These are phyloP conservation scores for Diutina mesorugosa DNA, from an alignment of 1,139 yeast species.

Conservation along the genomic window DNA sequence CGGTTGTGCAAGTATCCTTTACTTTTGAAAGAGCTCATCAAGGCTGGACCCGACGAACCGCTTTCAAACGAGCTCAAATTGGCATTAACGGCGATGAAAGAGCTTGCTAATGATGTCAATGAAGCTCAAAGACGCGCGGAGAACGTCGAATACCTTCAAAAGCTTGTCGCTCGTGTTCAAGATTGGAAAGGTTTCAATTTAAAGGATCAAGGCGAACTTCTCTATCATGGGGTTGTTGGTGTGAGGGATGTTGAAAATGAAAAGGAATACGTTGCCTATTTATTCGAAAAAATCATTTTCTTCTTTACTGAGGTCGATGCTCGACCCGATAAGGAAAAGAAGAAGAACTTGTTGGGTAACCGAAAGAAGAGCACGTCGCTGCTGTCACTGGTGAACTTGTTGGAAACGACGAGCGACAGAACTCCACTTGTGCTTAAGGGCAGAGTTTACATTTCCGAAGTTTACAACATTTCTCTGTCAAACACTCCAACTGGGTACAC, in stretches of 20 bases:
- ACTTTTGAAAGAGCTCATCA: constrained; percentile 61
- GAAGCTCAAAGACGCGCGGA: constrained; percentile 92
- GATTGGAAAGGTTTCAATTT: constrained; percentile 94
- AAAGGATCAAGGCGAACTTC: constrained; percentile 71
- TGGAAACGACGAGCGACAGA: constrained; percentile 18
- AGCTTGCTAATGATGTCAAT: constrained; percentile 74
- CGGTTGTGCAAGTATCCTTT: constrained; percentile 89
- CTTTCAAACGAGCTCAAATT: constrained; percentile 54
- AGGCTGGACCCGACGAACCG: constrained; percentile 33
- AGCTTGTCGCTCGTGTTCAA: constrained; percentile 56
- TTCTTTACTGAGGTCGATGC: constrained; percentile 44
- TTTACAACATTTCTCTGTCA: constrained; percentile 30
- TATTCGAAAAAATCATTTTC: constrained; percentile 78
- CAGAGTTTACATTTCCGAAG: constrained; percentile 55
- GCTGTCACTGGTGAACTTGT: constrained; percentile 21
- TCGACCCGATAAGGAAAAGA: constrained; percentile 12
- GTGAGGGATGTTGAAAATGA: constrained; percentile 67
- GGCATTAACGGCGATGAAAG: constrained; percentile 53
- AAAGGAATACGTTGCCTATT: constrained; percentile 78
- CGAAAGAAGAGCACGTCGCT: constrained; percentile 29
- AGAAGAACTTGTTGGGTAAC: constrained; percentile 22
- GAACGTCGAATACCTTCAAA: constrained; percentile 60
- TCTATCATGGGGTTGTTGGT: constrained; percentile 66
- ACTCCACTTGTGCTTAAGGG: constrained; percentile 47
- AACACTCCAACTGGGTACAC: constrained; percentile 37